Conservation (phyloP, 2,329 filamentous ascomycete genomes). For the Fusarium torreyae region DNA sequence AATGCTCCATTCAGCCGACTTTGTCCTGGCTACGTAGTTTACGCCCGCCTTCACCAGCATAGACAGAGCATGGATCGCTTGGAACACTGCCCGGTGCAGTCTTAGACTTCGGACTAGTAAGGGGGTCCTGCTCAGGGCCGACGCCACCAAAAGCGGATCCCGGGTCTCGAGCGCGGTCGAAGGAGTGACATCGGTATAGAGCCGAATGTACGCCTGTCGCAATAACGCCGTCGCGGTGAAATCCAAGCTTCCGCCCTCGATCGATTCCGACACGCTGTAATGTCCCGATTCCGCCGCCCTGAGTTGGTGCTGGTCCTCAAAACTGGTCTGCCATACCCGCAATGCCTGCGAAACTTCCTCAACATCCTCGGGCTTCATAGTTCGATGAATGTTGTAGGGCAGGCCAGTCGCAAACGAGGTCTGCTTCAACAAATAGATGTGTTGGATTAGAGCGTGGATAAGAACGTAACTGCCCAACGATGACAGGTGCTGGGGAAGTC, state of each 20-base stretch:
- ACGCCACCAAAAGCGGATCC: conserved; percentile 73
- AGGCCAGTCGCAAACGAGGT: conserved; percentile 67
- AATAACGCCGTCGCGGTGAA: conserved; percentile 76
- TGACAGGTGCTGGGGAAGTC: conserved; percentile 66
- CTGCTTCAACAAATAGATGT: conserved; percentile 79
- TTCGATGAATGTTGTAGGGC: conserved; percentile 66
- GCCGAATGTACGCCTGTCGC: conserved; percentile 73
- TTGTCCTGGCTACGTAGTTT: conserved; percentile 73
- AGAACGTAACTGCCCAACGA: conserved; percentile 79
- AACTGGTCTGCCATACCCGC: conserved; percentile 71
- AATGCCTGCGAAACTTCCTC: conserved; percentile 70
- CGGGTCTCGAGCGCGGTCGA: conserved; percentile 75
- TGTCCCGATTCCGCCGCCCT: conserved; percentile 65
- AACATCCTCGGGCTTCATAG: conserved; percentile 68
- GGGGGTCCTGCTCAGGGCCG: conserved; percentile 71
- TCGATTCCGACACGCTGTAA: conserved; percentile 64
- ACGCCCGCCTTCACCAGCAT: conserved; percentile 76
- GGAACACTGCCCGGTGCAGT: conserved; percentile 75
- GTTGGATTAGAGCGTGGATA: conserved; percentile 80
- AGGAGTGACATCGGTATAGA: conserved; percentile 76
- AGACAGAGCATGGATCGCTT: conserved; percentile 77
- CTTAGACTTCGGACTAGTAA: conserved; percentile 71
- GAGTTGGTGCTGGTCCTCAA: conserved; percentile 69
- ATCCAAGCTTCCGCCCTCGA: conserved; percentile 72
- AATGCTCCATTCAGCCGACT: conserved; percentile 74